Evolutionary conservation across 1,139 yeast genomes (phyloP).

Genomic region (Scheffersomyces segobiensis): DNA sequence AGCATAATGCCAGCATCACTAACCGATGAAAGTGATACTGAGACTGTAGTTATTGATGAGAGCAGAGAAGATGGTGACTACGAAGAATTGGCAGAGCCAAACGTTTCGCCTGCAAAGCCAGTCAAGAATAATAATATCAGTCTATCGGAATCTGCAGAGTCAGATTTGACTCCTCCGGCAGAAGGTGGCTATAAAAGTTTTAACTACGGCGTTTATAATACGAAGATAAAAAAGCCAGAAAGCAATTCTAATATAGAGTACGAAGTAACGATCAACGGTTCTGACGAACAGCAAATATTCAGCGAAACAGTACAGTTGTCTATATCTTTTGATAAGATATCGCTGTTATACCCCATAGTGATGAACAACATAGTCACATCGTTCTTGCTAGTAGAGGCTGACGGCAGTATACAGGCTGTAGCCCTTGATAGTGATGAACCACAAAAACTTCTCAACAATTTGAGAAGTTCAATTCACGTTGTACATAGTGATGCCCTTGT

Average conservation of each 20-base stretch:
- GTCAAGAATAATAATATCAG: not conserved
- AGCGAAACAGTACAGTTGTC: not conserved
- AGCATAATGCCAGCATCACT: not conserved
- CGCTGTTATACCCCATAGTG: not conserved
- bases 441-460: not conserved
- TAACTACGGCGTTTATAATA: not conserved
- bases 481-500: not conserved
- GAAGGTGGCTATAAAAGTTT: not conserved
- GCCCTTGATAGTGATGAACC: not conserved
- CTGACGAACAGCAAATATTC: not conserved
- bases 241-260: not conserved
- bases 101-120: not conserved
- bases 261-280: not conserved
- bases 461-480: not conserved
- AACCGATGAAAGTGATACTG: constrained; percentile 16
- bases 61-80: not conserved
- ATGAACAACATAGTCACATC: not conserved
- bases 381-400: not conserved
- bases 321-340: not conserved
- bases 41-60: constrained; percentile 15
- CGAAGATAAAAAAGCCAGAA: not conserved
- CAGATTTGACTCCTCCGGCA: not conserved
- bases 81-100: not conserved
- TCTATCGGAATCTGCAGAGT: not conserved
- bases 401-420: not conserved